Evolutionary conservation across 148 eudicot genomes (phyloP), one percentile per base, ranked within the genome.

Genomic region (Dianthus caryophyllus): DNA sequence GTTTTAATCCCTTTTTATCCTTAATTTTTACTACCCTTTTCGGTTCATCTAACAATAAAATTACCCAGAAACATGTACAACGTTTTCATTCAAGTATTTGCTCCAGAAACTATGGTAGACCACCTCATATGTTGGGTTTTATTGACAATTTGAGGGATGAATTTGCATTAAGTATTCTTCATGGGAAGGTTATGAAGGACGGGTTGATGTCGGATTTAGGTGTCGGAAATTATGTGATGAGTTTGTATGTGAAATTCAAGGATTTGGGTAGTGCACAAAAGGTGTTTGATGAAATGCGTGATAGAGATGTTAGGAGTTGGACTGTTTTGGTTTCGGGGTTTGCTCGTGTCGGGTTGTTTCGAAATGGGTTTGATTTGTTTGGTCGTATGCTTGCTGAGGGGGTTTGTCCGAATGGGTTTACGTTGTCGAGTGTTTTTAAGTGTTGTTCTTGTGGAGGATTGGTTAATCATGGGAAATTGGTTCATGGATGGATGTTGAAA

Each of bases 221-320:
- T 27, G 79, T 72, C 22, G 76, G 68, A 33, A 88, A 89, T 64
- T 81, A 86, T 72, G 31, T 91, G 44, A 43, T 91, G 62, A 82
- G 75, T 53, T 71, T 79, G 0, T 91, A 91, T 66, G 66, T 70
- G 1, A 87, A 79, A 66, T 76, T 71, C 46, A 67, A 62, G 61
- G 61, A 76, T 73, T 77, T 78, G 31, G 49, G 68, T 5, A 12
- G 53, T 74, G 97, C 96, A 29, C 77, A 61, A 67, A 78, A 77
- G 39, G 25, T 88, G 96, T 87, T 91, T 57, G 96, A 84, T 69
- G 92, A 91, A 88, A 79, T 88, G 77, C 49, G 75, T 66, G 69
- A 71, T 0, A 83, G 81, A 80, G 88, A 91, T 82, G 96, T 91
- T 62, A 78, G 82, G 26, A 66, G 84, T 17, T 91, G 95, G 92